phyloP scores from a whole-genome alignment of 176 grass and related monocot species.

The Oropetium thomaeum region DNA sequence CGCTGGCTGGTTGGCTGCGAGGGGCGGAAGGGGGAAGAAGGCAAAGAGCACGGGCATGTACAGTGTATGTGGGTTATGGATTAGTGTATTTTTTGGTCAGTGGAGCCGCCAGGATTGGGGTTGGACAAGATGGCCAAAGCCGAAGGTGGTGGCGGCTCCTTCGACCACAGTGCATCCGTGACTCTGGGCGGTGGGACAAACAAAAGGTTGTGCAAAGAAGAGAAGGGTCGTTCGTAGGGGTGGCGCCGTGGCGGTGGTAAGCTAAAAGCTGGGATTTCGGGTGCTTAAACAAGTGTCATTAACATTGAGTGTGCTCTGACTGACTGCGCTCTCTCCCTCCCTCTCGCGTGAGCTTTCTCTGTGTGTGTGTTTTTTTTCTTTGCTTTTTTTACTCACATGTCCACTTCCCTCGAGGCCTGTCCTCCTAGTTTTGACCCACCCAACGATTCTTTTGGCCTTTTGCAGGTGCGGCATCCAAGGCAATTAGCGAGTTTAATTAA shows the following conservation, averaged over 20 bases:
- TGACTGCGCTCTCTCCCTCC: neutral
- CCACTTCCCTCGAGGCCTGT: constrained; percentile 6
- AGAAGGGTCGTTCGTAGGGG: constrained; percentile 62
- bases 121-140: constrained; percentile 22
- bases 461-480: neutral
- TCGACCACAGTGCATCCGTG: neutral
- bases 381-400: neutral
- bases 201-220: constrained; percentile 53
- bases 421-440: constrained; percentile 21
- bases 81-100: neutral
- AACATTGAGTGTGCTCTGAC: neutral
- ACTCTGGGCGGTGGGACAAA: constrained; percentile 2
- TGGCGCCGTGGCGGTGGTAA: neutral
- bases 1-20: neutral
- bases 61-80: neutral
- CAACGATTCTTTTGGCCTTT: neutral
- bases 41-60: neutral
- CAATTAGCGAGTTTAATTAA: neutral
- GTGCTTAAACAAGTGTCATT: constrained; percentile 21
- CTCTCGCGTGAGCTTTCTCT: neutral
- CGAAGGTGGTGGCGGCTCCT: constrained; percentile 5
- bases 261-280: constrained; percentile 14
- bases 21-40: neutral
- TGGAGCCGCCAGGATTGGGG: constrained; percentile 13
- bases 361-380: neutral